phyloP scores from a whole-genome alignment of 371 early-diverging fungal species.

The Mortierella sp. region DNA sequence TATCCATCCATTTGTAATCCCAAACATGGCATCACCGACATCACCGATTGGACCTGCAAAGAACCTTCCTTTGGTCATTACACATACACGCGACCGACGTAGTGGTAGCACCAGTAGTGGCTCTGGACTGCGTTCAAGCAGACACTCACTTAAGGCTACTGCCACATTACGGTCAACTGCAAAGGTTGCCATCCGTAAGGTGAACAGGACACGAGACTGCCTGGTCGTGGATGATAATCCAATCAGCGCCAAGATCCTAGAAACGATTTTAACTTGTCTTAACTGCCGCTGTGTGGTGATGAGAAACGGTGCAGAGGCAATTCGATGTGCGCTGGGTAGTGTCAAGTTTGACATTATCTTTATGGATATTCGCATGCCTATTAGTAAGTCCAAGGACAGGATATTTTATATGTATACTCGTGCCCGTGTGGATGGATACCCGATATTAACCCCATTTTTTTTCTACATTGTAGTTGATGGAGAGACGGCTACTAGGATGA shows the following conservation, averaged over 20 bases:
- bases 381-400: slow-evolving; percentile 69
- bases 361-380: slow-evolving; percentile 95
- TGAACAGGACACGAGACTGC: slow-evolving; percentile 59
- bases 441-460: slow-evolving; percentile 1
- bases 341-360: slow-evolving; percentile 93
- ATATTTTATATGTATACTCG: background rate
- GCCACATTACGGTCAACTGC: slow-evolving; percentile 55
- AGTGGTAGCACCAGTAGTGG: slow-evolving; percentile 48
- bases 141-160: slow-evolving; percentile 53
- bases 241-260: slow-evolving; percentile 87
- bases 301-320: slow-evolving; percentile 91
- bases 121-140: slow-evolving; percentile 44
- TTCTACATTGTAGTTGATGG: slow-evolving; percentile 78
- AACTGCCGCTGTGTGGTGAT: slow-evolving; percentile 86
- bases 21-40: slow-evolving; percentile 28
- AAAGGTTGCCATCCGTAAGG: slow-evolving; percentile 40
- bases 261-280: slow-evolving; percentile 80
- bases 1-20: slow-evolving; percentile 51
- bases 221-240: slow-evolving; percentile 94
- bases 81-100: slow-evolving; percentile 40
- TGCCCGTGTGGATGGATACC: background rate
- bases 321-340: slow-evolving; percentile 89
- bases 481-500: slow-evolving; percentile 93
- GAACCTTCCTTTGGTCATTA: slow-evolving; percentile 25
- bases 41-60: slow-evolving; percentile 37